Evolutionary conservation across 2,329 filamentous ascomycete species (phyloP), one percentile per base, ranked within the genome.

Genomic region (Colletotrichum paranaense): DNA sequence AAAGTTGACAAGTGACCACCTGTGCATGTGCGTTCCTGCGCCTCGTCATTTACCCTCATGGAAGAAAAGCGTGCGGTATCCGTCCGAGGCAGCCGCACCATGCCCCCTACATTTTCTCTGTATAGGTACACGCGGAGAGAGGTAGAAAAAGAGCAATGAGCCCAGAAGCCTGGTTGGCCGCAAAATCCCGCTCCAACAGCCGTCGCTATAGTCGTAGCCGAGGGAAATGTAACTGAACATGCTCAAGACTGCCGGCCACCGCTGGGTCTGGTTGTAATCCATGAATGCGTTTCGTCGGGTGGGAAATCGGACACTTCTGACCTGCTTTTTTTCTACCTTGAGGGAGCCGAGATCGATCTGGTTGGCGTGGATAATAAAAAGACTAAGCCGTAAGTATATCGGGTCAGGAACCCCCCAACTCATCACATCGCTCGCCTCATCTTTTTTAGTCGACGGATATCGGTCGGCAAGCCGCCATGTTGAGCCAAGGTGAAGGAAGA

Each of bases 1-100:
- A 42, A 64, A 73, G 22, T 60, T 56, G 67, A 70, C 70, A 73
- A 73, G 66, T 70, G 70, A 70, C 67, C 53, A 49, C 22, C 35
- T 35, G 42, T 68, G 52, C 52, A 68, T 58, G 65, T 56, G 28
- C 49, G 32, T 60, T 22, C 46, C 46, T 67, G 58, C 69, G 62
- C 59, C 66, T 68, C 66, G 59, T 64, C 66, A 57, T 72, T 64
- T 55, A 42, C 53, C 32, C n/a, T 12, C 24, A 49, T 22, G 28
- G 35, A 30, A 14, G 52, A 49, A 24, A 35, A 52, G 38, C 14
- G 58, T 8, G 26, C 19, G 46, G 46, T 58, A 66, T 69, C 62
- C 38, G 67, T 65, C 53, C 52, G 67, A 63, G 60, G 38, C 67
- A 58, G 32, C 60, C 52, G 53, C 60, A 46, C 60, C 28, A 56